phyloP scores from a whole-genome alignment of 768 basidiomycete species.

The Mycena kentingensis region DNA sequence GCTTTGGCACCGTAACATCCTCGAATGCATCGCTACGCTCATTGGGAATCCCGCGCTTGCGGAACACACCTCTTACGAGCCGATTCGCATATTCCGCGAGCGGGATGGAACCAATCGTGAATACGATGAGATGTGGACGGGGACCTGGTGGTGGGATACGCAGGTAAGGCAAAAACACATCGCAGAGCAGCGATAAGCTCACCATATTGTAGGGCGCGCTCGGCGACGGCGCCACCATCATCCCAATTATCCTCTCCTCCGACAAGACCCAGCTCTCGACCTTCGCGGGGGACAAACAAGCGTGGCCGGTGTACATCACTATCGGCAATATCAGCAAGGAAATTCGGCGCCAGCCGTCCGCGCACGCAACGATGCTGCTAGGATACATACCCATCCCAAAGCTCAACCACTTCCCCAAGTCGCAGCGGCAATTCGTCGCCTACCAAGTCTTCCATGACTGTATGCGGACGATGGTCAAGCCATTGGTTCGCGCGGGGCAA shows the following conservation, averaged over 20 bases:
- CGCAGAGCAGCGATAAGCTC: neutral
- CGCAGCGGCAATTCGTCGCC: conserved; percentile 3
- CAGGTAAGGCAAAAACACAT: conserved; percentile 22
- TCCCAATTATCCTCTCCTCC: conserved; percentile 32
- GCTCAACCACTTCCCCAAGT: conserved; percentile 22
- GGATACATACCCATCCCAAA: conserved; percentile 35
- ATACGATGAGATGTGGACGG: conserved; percentile 30
- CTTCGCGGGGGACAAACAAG: conserved; percentile 31
- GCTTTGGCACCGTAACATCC: conserved; percentile 23
- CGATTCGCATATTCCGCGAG: conserved; percentile 16
- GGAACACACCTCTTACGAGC: conserved; percentile 25
- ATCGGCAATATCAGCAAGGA: conserved; percentile 33
- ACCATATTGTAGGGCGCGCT: neutral
- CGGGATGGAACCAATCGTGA: neutral
- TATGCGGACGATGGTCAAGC: conserved; percentile 25
- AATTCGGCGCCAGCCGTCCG: conserved; percentile 23
- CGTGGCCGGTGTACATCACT: conserved; percentile 37
- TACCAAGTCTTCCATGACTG: conserved; percentile 34
- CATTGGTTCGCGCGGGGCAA: conserved; percentile 26
- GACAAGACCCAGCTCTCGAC: conserved; percentile 35
- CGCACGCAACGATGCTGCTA: conserved; percentile 28
- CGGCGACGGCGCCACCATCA: conserved; percentile 14
- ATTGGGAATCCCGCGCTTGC: conserved; percentile 28
- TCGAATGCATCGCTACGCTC: conserved; percentile 23
- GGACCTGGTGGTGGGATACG: conserved; percentile 33